Percentiles rank a stretch among this genome's conserved stretches.
These are phyloP conservation scores for Acacia crassicarpa DNA, from an alignment of 306 rosid species.

Conservation along the genomic window DNA sequence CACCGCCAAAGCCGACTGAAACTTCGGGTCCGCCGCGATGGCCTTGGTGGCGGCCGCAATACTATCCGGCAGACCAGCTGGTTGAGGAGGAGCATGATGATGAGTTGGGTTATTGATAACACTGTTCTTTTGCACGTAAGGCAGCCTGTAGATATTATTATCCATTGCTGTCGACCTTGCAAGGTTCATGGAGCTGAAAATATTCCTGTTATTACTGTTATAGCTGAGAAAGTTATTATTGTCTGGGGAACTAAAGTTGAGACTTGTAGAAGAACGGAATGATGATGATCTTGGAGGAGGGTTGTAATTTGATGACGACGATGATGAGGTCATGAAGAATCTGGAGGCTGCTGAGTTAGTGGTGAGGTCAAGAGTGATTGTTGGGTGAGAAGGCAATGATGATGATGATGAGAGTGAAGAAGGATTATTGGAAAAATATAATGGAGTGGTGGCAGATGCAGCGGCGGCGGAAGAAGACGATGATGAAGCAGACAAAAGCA, in stretches of 20 bases:
- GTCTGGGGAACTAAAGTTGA: conserved; percentile 52
- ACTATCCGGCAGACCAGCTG: conserved; percentile 35
- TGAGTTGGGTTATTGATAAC: neutral
- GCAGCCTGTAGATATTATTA: conserved; percentile 38
- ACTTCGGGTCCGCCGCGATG: conserved; percentile 75
- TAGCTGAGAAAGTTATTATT: conserved; percentile 44
- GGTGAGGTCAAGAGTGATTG: conserved; percentile 89
- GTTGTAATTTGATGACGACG: conserved; percentile 28
- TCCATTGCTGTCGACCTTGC: conserved; percentile 42
- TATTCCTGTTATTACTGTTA: conserved; percentile 33
- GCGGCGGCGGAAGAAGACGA: conserved; percentile 38
- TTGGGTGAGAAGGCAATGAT: conserved; percentile 58
- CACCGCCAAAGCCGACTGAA: conserved; percentile 82
- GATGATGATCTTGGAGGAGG: conserved; percentile 36
- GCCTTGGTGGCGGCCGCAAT: conserved; percentile 89
- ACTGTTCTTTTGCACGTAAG: conserved; percentile 45
- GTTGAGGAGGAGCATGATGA: neutral
- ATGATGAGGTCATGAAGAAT: conserved; percentile 45
- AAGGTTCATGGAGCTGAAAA: conserved; percentile 38
- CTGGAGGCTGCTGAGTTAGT: conserved; percentile 48
- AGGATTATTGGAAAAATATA: conserved; percentile 47
- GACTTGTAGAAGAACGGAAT: conserved; percentile 48
- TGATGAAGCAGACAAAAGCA: conserved; percentile 68
- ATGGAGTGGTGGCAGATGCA: conserved; percentile 26
- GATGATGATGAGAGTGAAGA: conserved; percentile 15